Evolutionary conservation across 169 alveolate species (phyloP).

Genomic region (Plasmodium relictum): DNA sequence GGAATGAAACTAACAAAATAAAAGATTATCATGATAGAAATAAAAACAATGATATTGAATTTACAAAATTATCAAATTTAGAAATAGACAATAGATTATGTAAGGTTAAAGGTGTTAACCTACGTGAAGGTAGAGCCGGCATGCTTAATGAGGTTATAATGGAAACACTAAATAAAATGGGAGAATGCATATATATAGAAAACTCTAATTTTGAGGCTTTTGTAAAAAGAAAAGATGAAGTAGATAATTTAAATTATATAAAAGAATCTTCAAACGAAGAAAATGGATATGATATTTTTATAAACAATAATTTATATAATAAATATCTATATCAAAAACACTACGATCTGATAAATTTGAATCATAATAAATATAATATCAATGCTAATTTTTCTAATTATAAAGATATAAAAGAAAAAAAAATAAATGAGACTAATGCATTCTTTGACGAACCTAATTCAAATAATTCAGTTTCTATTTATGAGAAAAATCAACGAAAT

Average conservation of each 20-base stretch:
- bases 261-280: constrained; percentile 12
- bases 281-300: constrained; percentile 24
- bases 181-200: constrained; percentile 61
- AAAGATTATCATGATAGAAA: not conserved
- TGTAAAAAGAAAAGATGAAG: constrained; percentile 48
- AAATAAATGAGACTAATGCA: not conserved
- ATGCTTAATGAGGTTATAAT: constrained; percentile 32
- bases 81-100: constrained; percentile 26
- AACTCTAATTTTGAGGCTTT: constrained; percentile 51
- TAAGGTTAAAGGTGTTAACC: constrained; percentile 59
- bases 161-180: constrained; percentile 46
- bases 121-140: constrained; percentile 65
- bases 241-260: constrained; percentile 44
- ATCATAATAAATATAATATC: constrained; percentile 56
- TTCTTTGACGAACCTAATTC: not conserved
- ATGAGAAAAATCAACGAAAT: not conserved
- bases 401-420: constrained; percentile 26
- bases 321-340: constrained; percentile 35
- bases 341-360: constrained; percentile 11
- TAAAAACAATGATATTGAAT: constrained; percentile 51
- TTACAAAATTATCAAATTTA: constrained; percentile 3
- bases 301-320: constrained; percentile 36
- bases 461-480: not conserved
- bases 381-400: constrained; percentile 71
- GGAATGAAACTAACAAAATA: not conserved